These are phyloP conservation scores for Botrytis byssoidea DNA, from an alignment of 2,329 filamentous ascomycete genomes.

Conservation along the genomic window DNA sequence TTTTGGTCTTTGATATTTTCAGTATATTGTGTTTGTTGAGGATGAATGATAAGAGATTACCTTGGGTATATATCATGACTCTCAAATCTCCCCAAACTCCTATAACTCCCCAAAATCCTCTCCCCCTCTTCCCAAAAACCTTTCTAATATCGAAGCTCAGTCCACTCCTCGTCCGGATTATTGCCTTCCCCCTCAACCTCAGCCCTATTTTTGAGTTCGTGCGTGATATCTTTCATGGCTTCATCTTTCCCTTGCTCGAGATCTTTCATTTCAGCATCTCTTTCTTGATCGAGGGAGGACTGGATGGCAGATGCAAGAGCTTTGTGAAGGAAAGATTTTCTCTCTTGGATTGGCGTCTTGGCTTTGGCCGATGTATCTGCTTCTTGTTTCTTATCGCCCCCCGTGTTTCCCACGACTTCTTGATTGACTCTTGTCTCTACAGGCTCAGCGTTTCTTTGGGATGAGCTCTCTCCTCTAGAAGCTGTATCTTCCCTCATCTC, in stretches of 20 bases:
- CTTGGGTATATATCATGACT: no score
- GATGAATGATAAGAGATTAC: no score
- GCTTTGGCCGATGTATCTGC: not conserved
- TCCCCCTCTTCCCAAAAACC: no score
- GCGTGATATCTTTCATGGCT: not conserved
- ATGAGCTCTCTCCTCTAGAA: not conserved
- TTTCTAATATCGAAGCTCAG: not conserved
- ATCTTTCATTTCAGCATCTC: not conserved
- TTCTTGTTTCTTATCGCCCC: not conserved
- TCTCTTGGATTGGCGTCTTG: not conserved
- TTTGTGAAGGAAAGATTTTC: accelerated
- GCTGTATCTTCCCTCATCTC: not conserved
- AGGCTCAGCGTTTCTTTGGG: not conserved
- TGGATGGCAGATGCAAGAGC: no score
- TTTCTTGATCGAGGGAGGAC: not conserved
- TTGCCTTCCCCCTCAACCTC: accelerated
- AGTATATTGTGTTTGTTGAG: no score
- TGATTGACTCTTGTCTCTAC: not conserved
- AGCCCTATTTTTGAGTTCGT: not conserved
- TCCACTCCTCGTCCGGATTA: not conserved
- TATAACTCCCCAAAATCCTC: no score
- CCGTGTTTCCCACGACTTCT: not conserved
- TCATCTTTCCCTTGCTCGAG: not conserved
- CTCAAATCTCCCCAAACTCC: no score
- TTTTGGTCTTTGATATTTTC: no score